phyloP scores from a whole-genome alignment of 1,284 basidiomycete genomes.

The Tilletia indica region DNA sequence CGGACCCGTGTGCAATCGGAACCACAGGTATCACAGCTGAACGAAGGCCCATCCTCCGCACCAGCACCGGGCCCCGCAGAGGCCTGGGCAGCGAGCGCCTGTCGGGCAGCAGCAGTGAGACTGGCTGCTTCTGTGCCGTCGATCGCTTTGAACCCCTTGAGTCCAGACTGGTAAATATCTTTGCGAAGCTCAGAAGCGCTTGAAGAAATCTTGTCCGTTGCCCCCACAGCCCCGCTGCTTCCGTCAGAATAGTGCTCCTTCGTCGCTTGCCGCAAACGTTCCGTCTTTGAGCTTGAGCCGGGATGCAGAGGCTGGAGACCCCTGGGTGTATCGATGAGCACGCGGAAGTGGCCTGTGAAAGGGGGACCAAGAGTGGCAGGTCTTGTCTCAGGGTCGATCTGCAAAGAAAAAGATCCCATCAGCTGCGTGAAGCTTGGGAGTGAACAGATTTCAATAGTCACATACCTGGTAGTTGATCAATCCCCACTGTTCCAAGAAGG shows the following conservation, averaged over 20 bases:
- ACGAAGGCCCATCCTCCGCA: slow-evolving; percentile 59
- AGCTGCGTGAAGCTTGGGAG: background rate
- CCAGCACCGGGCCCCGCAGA: slow-evolving; percentile 62
- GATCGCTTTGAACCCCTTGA: slow-evolving; percentile 47
- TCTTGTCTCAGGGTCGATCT: slow-evolving; percentile 96
- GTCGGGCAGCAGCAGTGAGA: slow-evolving; percentile 13
- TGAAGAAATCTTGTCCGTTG: slow-evolving; percentile 26
- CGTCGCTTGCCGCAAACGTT: slow-evolving; percentile 21
- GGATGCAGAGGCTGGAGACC: slow-evolving; percentile 93
- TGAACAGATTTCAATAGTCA: background rate
- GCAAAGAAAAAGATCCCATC: slow-evolving; percentile 17
- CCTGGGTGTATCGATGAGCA: slow-evolving; percentile 92
- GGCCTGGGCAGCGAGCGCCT: slow-evolving; percentile 56
- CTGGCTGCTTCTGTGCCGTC: slow-evolving; percentile 42
- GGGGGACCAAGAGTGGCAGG: slow-evolving; percentile 92
- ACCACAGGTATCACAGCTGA: slow-evolving; percentile 90
- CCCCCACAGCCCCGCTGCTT: no score
- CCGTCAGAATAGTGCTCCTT: background rate
- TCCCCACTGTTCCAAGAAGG: slow-evolving; percentile 98
- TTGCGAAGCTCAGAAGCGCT: slow-evolving; percentile 59
- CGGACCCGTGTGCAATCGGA: slow-evolving; percentile 83
- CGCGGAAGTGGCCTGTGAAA: slow-evolving; percentile 97
- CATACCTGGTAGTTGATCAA: slow-evolving; percentile 95
- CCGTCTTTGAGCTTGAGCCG: slow-evolving; percentile 54
- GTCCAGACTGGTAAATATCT: slow-evolving; percentile 52